Conservation (phyloP, 2,329 filamentous ascomycete species). For the Xylariaceae sp. region DNA sequence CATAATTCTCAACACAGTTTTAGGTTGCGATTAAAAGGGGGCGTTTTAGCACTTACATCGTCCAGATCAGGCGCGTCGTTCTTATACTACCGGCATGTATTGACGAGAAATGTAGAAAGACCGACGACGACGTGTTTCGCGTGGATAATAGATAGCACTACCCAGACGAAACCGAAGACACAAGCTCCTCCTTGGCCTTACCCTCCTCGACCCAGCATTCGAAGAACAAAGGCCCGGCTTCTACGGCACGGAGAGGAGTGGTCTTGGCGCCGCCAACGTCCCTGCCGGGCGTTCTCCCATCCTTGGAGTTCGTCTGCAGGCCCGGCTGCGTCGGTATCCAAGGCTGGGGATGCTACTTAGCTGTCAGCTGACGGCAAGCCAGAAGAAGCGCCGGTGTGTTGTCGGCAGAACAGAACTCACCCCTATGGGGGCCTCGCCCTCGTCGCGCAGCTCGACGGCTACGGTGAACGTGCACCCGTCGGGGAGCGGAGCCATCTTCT, state of each 20-base stretch:
- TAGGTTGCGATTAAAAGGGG: too few relatives aligned
- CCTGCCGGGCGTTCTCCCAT: conserved; percentile 35
- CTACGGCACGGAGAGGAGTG: conserved; percentile 55
- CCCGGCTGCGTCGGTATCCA: conserved; percentile 61
- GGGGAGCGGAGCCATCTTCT: conserved; percentile 61
- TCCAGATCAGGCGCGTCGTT: background rate
- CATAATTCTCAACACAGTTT: conserved; percentile 2
- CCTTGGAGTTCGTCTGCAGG: conserved; percentile 44
- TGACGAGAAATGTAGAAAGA: background rate
- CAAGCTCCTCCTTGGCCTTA: conserved; percentile 42
- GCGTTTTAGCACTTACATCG: conserved; percentile 1
- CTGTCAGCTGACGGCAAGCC: conserved; percentile 2
- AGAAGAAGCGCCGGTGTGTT: background rate
- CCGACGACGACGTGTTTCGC: background rate
- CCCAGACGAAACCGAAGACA: conserved; percentile 15
- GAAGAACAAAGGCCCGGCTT: conserved; percentile 63
- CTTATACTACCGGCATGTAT: background rate
- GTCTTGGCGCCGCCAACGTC: conserved; percentile 46
- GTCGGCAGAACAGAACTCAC: conserved; percentile 45
- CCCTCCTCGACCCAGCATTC: conserved; percentile 69
- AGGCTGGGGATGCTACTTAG: conserved; percentile 58
- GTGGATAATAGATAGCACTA: conserved; percentile 1
- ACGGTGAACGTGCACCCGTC: conserved; percentile 72
- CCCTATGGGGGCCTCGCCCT: conserved; percentile 59
- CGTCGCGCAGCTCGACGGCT: conserved; percentile 71